These are phyloP conservation scores for Coemansia umbellata DNA, from an alignment of 192 early-diverging fungal genomes.

Conservation along the genomic window DNA sequence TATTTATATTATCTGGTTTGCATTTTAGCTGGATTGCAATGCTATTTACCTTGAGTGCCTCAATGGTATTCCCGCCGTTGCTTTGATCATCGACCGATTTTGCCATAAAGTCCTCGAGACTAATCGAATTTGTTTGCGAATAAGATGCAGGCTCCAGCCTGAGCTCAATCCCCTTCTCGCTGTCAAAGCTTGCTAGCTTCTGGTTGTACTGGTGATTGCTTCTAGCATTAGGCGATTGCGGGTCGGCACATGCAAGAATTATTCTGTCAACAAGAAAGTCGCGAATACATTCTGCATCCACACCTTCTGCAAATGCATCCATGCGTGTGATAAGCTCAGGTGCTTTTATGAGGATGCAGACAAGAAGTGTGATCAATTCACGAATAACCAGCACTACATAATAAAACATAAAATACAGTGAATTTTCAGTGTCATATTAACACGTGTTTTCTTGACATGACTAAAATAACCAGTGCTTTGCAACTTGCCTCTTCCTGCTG, in stretches of 20 bases:
- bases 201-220: conserved; percentile 19
- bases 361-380: conserved; percentile 12
- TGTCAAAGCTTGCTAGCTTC: neutral
- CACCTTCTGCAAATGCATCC: conserved; percentile 1
- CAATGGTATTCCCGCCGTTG: neutral
- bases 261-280: conserved; percentile 43
- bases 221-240: neutral
- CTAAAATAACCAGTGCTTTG: no score
- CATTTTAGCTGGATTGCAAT: neutral
- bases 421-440: no score
- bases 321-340: conserved; percentile 27
- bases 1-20: neutral
- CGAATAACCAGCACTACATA: conserved; percentile 21
- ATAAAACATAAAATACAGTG: neutral
- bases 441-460: no score
- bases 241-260: conserved; percentile 16
- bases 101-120: conserved; percentile 15
- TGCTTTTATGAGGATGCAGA: conserved; percentile 10
- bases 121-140: neutral
- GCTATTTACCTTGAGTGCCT: conserved; percentile 26
- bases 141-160: conserved; percentile 2
- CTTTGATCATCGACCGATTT: conserved; percentile 9
- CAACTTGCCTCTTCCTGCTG: conserved; percentile 1
- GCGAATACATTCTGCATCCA: conserved; percentile 8
- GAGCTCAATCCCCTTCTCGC: conserved; percentile 6